Evolutionary conservation across 352 stramenopile genomes (phyloP).

Genomic region (Phytophthora citricola): DNA sequence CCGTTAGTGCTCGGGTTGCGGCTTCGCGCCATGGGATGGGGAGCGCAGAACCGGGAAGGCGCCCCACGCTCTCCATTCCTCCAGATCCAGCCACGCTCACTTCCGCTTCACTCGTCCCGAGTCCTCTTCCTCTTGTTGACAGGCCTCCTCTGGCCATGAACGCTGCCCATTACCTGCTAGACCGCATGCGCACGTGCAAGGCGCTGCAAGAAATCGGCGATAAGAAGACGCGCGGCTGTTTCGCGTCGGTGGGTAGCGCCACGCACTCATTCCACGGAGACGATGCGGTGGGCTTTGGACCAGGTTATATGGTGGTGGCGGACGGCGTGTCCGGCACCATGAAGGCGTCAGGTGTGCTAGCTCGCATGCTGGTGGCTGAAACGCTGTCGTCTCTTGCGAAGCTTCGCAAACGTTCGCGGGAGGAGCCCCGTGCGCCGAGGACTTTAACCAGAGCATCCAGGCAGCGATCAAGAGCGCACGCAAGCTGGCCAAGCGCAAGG

Average conservation of each 20-base stretch:
- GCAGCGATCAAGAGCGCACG: slow-evolving; percentile 74
- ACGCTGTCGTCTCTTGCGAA: slow-evolving; percentile 74
- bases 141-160: slow-evolving; percentile 50
- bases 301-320: slow-evolving; percentile 86
- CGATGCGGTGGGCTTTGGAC: slow-evolving; percentile 86
- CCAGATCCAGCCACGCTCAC: slow-evolving; percentile 11
- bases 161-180: slow-evolving; percentile 68
- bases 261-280: slow-evolving; percentile 86
- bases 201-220: slow-evolving; percentile 48
- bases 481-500: slow-evolving; percentile 79
- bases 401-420: slow-evolving; percentile 66
- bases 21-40: slow-evolving; percentile 41
- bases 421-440: slow-evolving; percentile 60
- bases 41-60: slow-evolving; percentile 27
- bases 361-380: slow-evolving; percentile 78
- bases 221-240: slow-evolving; percentile 51
- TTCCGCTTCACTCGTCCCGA: slow-evolving; percentile 21
- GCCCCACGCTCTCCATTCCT: slow-evolving; percentile 15
- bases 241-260: slow-evolving; percentile 79
- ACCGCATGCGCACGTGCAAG: slow-evolving; percentile 82
- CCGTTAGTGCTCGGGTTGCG: slow-evolving; percentile 35
- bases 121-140: neutral
- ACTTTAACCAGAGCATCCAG: slow-evolving; percentile 77
- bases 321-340: slow-evolving; percentile 88
- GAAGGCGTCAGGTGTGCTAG: slow-evolving; percentile 85